A percentile compares a stretch with the other conserved stretches of the same genome.
phyloP scores from a whole-genome alignment of 306 rosid genomes.

The Spatholobus suberectus region DNA sequence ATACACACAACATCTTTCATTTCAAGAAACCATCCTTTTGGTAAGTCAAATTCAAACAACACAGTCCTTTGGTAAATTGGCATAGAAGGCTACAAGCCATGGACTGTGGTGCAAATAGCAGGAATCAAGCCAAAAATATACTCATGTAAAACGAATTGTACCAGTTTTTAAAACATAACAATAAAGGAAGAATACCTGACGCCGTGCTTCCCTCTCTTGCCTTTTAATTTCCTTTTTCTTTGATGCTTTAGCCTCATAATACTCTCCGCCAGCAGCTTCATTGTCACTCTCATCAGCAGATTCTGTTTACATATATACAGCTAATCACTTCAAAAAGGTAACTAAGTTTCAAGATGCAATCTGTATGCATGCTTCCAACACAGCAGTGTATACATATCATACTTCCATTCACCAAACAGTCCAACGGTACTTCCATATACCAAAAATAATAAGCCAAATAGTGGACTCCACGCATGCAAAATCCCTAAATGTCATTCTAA shows the following conservation, averaged over 20 bases:
- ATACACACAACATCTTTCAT: neutral
- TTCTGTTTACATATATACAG: conserved; percentile 55
- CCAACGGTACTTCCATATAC: conserved; percentile 15
- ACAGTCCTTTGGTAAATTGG: neutral
- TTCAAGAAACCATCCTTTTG: conserved; percentile 14
- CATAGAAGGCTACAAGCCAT: neutral
- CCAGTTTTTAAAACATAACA: neutral
- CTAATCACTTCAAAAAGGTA: conserved; percentile 36
- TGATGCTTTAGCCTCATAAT: conserved; percentile 63
- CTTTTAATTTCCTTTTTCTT: conserved; percentile 82
- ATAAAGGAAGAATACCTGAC: conserved; percentile 63
- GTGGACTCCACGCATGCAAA: conserved; percentile 15
- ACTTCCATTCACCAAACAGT: conserved; percentile 6
- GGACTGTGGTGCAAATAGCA: conserved; percentile 5
- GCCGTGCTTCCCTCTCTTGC: conserved; percentile 90
- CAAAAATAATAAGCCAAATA: conserved; percentile 27
- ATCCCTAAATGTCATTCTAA: neutral
- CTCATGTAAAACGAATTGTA: neutral
- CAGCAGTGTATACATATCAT: neutral
- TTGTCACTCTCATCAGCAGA: conserved; percentile 76
- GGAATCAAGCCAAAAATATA: conserved; percentile 25
- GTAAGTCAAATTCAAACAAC: conserved; percentile 10
- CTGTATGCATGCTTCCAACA: conserved; percentile 8
- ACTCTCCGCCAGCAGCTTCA: conserved; percentile 63
- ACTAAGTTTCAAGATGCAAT: conserved; percentile 3